Base-by-base conservation (phyloP, 2,329 filamentous ascomycete species). In the Catunica adiposa region DNA sequence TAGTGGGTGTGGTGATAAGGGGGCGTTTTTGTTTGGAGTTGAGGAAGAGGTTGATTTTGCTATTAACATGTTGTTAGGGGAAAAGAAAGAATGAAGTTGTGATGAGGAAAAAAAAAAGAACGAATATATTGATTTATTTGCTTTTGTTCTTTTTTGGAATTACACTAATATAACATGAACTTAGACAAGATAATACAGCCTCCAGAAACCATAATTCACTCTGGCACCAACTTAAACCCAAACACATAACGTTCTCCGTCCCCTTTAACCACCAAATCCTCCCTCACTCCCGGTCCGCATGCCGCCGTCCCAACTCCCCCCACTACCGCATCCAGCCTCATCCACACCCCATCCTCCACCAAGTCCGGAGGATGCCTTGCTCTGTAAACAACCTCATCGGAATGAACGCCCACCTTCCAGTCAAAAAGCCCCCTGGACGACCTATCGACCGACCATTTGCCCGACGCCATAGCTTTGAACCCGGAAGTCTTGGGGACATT, bases 351-450 rank as follows among this genome's bases (percentile, higher is more conserved):
- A 61, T 75, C 70, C 59, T 71, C 71, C 2, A 68, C 68, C 55
- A 87, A 65, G 63, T 86, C 80, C 60, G 77, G 72, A 0, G 83
- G 82, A 64, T 87, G 83, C 46, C 68, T 73, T 2, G 82, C 80
- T 1, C 70, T 70, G 50, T 80, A 74, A 26, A 86, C 66, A 51
- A 72, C 75, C 37, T 66, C 63, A 23, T 72, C 69, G 17, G 71
- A 70, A 62, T 81, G 78, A 59, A 75, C 73, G 7, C 72, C 73
- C 0, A 73, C 77, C 53, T 72, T 71, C 42, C 51, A 53, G 40
- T 59, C 62, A 60, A 67, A 61, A 1, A 61, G 48, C n/a, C 9
- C n/a, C 25, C 6, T 25, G 17, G n/a, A 15, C 9, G 26, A 9
- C 14, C 29, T 1, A 15, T 29, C 14, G 6, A 17, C 48, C 15